Evolutionary conservation across 768 basidiomycete genomes (phyloP), one percentile per base, ranked within the genome.

Genomic region (Dioszegia aurantiaca): DNA sequence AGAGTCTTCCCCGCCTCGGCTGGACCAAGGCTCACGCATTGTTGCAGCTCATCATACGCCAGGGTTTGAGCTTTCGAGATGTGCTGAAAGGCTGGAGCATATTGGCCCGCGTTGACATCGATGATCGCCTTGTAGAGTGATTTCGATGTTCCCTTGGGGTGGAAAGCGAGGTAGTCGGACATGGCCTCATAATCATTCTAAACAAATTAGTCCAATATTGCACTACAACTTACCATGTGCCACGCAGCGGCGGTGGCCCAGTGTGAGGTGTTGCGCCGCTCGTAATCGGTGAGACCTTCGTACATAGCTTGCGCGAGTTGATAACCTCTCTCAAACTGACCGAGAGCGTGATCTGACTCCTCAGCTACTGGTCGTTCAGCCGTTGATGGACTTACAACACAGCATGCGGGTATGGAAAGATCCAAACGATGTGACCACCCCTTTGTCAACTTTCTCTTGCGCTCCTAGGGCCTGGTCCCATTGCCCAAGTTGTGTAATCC

Each of bases 41-140:
- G 33, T 48, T 70, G 72, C 0, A 77, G 61, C 45, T 77, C 75
- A 56, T 74, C 72, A 55, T 75, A 73, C 1, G 72, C 60, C n/a
- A 68, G 30, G 16, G 65, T 53, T 53, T 77, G 72, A 4, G 68
- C 73, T 58, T 75, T 77, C 21, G 55, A 52, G 39, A 75, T 77
- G 55, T 73, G 71, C 24, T 66, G 65, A 31, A 72, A 65, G 2
- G 73, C 73, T 19, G 65, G 59, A 21, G 62, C 68, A 49, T 69
- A 72, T 23, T 73, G 51, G 4, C 60, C 61, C 33, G 69, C 63
- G 19, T 71, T 62, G 26, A 74, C 68, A 44, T 77, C 73, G 39
- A 77, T 66, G 41, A 77, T 70, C 21, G 75, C 75, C 61, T 77
- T 77, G 69, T 75, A 77, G 5, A 77, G 61, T 24, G 69, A 65